Base-by-base conservation (phyloP, 129 eudicot species). In the Flaveria bidentis region DNA sequence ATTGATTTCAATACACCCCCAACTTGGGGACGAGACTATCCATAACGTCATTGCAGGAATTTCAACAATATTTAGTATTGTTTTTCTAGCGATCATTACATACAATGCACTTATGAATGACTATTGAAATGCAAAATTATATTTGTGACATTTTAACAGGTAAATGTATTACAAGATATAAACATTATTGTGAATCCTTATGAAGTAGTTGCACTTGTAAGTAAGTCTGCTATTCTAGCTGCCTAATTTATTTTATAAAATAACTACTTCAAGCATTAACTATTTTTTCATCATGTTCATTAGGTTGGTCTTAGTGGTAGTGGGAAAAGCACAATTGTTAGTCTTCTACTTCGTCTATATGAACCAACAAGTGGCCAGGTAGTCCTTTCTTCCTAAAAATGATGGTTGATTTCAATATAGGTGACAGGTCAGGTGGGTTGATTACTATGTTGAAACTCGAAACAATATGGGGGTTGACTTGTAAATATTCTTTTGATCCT, bases 271-370 rank as follows among this genome's bases (percentile, higher is more conserved):
- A 62, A 74, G 78, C 61, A 28, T 63, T 76, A 65, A 60, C 30
- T 62, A 45, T 53, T 17, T 69, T 18, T 55, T 74, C 11, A 67
- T 22, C 15, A 25, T 61, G 42, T 64, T 72, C 46, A 78, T 78
- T 83, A 95, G 99, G 99, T 95, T 78, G 99, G 99, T 78, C 96
- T 95, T 69, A 95, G 99, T 82, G 99, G 99, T 72, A 95, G 99
- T 73, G 99, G 99, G 60, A 95, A 95, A 83, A 95, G 97, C 86
- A 91, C 97, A 53, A 77, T 95, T 15, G 97, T 95, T 56, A 91
- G 82, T 82, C 99, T 95, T 82, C 80, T 95, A 60, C 99, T 95
- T 39, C 92, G 94, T 74, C 93, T 95, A 66, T 95, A 95, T 79
- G 97, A 95, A 83, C 99, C 99, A 86, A 91, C 89, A 84, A 84